phyloP scores from a whole-genome alignment of 495 filamentous ascomycete genomes.

The Penicillium flavigenum region DNA sequence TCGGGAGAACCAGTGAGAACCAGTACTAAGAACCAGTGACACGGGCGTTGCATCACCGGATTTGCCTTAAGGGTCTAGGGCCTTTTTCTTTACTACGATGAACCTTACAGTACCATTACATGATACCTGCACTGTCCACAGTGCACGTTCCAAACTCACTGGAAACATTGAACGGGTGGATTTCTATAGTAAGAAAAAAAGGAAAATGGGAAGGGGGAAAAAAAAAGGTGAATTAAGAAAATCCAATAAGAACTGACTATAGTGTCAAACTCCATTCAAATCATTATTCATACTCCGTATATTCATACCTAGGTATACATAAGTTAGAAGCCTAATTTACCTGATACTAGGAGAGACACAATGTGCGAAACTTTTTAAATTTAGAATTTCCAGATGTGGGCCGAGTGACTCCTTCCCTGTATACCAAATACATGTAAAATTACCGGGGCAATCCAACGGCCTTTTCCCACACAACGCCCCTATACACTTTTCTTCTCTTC shows the following conservation, averaged over 20 bases:
- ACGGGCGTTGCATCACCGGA: slow-evolving; percentile 33
- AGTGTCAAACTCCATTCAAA: neutral
- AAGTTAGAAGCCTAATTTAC: neutral
- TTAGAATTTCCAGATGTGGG: slow-evolving; percentile 8
- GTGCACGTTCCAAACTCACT: neutral
- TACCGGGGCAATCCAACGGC: slow-evolving; percentile 16
- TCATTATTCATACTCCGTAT: neutral
- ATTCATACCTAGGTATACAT: too few relatives aligned
- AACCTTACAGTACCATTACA: slow-evolving; percentile 21
- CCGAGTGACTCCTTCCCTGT: slow-evolving; percentile 7
- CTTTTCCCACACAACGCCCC: slow-evolving; percentile 22
- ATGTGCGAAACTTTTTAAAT: slow-evolving; percentile 1
- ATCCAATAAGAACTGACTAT: neutral
- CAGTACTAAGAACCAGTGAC: slow-evolving; percentile 23
- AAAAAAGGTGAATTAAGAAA: neutral
- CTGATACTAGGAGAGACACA: neutral
- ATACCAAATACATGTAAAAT: slow-evolving; percentile 12
- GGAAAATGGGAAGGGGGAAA: neutral
- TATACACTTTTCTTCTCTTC: slow-evolving; percentile 24
- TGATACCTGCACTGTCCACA: neutral
- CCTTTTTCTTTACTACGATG: slow-evolving; percentile 9
- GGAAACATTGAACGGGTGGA: neutral
- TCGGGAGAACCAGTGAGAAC: neutral
- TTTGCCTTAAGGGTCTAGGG: slow-evolving; percentile 15
- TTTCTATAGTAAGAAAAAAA: neutral